Evolutionary conservation across 106 monocot species (phyloP).

Genomic region (Dioscorea alata): DNA sequence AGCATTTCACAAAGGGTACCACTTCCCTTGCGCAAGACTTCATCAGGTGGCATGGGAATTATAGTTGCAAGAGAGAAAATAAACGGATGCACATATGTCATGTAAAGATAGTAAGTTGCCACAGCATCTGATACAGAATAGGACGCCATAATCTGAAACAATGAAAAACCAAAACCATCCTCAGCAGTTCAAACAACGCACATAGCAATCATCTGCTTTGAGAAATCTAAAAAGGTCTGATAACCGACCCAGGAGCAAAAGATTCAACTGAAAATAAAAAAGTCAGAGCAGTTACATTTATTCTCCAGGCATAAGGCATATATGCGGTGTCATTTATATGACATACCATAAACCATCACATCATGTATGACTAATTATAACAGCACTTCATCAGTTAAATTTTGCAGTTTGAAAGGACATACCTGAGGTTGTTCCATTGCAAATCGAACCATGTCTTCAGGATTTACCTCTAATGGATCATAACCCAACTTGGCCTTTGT

Average conservation of each 20-base stretch:
- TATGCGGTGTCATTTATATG: too few relatives aligned
- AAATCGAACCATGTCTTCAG: constrained; percentile 99
- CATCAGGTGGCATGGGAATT: constrained; percentile 97
- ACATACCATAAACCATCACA: too few relatives aligned
- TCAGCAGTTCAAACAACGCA: not conserved
- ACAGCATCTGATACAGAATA: constrained; percentile 99
- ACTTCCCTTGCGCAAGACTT: constrained; percentile 96
- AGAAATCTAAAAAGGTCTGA: too few relatives aligned
- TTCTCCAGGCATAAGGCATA: too few relatives aligned
- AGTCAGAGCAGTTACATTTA: too few relatives aligned
- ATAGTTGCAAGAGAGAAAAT: constrained; percentile 99
- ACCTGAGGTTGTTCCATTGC: constrained; percentile 95
- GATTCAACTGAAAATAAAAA: too few relatives aligned
- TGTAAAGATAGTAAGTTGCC: constrained; percentile 95
- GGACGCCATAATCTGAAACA: constrained; percentile 91
- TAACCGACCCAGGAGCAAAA: too few relatives aligned
- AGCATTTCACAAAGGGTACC: constrained; percentile 99
- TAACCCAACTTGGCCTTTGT: constrained; percentile 97
- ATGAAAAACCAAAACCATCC: constrained; percentile 2
- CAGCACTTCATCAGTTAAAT: too few relatives aligned
- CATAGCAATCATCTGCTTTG: not conserved
- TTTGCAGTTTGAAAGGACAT: not conserved
- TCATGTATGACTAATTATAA: too few relatives aligned
- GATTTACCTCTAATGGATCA: constrained; percentile 95
- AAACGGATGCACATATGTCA: constrained; percentile 98